A percentile compares a stretch with the other conserved stretches of the same genome.
Evolutionary conservation across 2,329 filamentous ascomycete genomes (phyloP).

Genomic region (Botrytis fabae): DNA sequence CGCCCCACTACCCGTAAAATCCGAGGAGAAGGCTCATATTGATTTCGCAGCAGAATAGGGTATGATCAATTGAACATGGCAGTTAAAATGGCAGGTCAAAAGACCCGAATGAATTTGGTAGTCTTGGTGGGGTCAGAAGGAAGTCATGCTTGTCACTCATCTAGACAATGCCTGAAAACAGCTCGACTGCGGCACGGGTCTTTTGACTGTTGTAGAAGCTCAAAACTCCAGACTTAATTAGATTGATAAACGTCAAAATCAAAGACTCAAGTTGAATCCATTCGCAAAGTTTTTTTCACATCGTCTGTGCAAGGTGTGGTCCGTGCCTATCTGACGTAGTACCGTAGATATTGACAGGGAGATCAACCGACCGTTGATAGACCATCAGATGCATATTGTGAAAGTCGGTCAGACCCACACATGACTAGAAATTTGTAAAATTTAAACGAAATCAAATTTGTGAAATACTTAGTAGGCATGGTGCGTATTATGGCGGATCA

Average conservation of each 20-base stretch:
- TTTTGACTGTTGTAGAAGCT: not conserved
- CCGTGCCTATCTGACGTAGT: not conserved
- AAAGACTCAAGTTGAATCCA: not conserved
- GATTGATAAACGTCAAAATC: not conserved
- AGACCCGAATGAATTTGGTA: not conserved
- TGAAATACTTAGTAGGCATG: no score
- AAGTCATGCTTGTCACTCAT: not conserved
- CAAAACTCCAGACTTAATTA: not conserved
- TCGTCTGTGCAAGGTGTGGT: not conserved
- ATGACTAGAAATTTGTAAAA: not conserved
- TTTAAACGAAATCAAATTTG: not conserved
- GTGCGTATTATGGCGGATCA: not conserved
- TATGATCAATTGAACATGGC: no score
- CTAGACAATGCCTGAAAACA: not conserved
- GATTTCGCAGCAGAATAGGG: slow-evolving; percentile 33
- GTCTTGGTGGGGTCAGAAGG: not conserved
- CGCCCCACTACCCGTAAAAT: slow-evolving; percentile 1
- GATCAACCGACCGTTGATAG: not conserved
- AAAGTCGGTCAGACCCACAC: not conserved
- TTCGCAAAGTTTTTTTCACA: not conserved
- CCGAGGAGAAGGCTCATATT: slow-evolving; percentile 29
- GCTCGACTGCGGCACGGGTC: not conserved
- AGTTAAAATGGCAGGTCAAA: not conserved
- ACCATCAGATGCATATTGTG: not conserved
- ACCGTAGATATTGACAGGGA: not conserved